Evolutionary conservation across 2,329 filamentous ascomycete species (phyloP).

Genomic region (Beauveria sp.): DNA sequence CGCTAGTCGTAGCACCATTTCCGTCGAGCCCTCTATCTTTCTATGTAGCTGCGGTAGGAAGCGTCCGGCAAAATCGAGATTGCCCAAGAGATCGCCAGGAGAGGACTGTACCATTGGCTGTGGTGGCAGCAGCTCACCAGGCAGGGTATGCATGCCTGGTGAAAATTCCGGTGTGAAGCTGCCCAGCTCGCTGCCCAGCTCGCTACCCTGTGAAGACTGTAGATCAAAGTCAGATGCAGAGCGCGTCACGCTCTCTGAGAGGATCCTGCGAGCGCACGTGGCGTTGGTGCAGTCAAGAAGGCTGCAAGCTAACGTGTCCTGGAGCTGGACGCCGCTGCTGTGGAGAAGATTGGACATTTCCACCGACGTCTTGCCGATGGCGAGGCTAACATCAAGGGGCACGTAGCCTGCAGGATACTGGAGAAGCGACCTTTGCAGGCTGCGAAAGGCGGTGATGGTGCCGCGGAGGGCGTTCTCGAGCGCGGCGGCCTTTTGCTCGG

Average conservation of each 20-base stretch:
- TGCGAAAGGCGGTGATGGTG: constrained; percentile 4
- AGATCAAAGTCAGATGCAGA: neutral
- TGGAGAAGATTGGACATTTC: constrained; percentile 7
- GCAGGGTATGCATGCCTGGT: neutral
- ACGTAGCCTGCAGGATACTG: neutral
- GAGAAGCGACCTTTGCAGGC: constrained; percentile 6
- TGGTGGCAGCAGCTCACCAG: constrained; percentile 4
- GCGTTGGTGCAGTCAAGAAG: constrained; percentile 1
- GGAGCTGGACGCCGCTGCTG: constrained; percentile 9
- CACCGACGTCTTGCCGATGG: constrained; percentile 3
- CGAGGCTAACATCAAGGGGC: neutral
- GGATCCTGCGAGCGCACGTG: neutral
- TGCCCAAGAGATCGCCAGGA: neutral
- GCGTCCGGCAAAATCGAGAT: neutral
- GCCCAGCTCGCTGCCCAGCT: neutral
- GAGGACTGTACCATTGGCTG: neutral
- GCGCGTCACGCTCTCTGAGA: neutral
- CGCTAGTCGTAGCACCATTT: constrained; percentile 1
- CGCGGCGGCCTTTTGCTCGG: constrained; percentile 9
- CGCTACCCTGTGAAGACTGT: neutral
- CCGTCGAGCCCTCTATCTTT: constrained; percentile 2
- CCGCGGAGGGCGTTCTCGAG: constrained; percentile 7
- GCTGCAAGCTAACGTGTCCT: constrained; percentile 7
- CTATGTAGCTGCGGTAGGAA: constrained; percentile 8
- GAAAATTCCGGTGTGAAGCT: constrained; percentile 1